Evolutionary conservation across 108 stramenopile species (phyloP).

Genomic region (Conticribra guillardii): DNA sequence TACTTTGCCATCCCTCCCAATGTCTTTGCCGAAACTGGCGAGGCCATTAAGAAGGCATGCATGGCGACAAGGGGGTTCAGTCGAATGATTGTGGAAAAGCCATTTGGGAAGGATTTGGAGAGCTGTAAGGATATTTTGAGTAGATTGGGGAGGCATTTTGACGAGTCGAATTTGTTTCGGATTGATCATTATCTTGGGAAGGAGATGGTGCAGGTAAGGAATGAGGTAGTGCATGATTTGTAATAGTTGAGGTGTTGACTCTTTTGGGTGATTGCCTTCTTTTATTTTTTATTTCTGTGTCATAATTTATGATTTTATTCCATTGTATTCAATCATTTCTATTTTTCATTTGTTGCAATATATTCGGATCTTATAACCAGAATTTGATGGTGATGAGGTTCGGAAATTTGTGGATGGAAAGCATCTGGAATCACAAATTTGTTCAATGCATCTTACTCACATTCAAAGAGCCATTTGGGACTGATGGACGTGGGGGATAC

Average conservation of each 20-base stretch:
- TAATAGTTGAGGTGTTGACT: neutral
- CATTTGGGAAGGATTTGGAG: slow-evolving; percentile 95
- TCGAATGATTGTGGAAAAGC: slow-evolving; percentile 97
- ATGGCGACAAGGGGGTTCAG: slow-evolving; percentile 87
- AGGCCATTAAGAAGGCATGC: slow-evolving; percentile 72
- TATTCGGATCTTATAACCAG: no score
- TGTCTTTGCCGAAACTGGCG: slow-evolving; percentile 89
- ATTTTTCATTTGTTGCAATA: no score
- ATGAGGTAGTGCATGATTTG: no score
- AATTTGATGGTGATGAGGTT: slow-evolving; percentile 92
- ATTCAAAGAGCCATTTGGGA: slow-evolving; percentile 89
- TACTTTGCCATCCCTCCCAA: slow-evolving; percentile 98
- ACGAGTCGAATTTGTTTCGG: slow-evolving; percentile 91
- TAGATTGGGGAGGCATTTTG: slow-evolving; percentile 64
- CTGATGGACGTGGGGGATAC: slow-evolving; percentile 95
- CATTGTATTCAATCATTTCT: neutral
- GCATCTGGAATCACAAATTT: slow-evolving; percentile 79
- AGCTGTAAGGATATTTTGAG: slow-evolving; percentile 64
- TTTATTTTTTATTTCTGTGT: neutral
- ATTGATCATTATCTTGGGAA: slow-evolving; percentile 99
- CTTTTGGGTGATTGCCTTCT: neutral
- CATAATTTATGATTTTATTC: neutral
- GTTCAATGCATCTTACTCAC: slow-evolving; percentile 81
- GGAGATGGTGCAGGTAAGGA: slow-evolving; percentile 91
- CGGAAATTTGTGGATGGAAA: slow-evolving; percentile 92